Evolutionary conservation across 1,284 basidiomycete genomes (phyloP).

Genomic region (Hypsizygus ulmarius): DNA sequence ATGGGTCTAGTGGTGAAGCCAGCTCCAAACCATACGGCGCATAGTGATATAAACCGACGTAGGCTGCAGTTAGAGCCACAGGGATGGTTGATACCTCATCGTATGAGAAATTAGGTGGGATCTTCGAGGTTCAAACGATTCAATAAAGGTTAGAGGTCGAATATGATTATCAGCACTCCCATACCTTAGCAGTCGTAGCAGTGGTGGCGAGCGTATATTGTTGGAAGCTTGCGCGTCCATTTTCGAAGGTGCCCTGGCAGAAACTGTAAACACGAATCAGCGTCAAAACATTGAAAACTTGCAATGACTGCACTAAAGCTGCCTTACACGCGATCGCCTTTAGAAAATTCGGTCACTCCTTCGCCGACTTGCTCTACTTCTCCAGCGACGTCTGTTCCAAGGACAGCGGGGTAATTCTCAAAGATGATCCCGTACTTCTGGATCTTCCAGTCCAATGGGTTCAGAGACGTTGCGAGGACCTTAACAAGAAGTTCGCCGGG

Average conservation of each 20-base stretch:
- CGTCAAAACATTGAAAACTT: background rate
- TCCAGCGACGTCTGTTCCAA: conserved; percentile 49
- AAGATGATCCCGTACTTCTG: conserved; percentile 26
- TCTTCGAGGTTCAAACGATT: conserved; percentile 18
- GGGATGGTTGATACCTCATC: conserved; percentile 36
- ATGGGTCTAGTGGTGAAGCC: conserved; percentile 25
- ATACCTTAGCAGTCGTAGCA: conserved; percentile 9
- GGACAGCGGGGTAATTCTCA: conserved; percentile 30
- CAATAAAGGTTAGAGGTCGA: too few relatives aligned
- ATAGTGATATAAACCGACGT: conserved; percentile 29
- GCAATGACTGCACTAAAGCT: background rate
- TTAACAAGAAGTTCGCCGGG: conserved; percentile 44
- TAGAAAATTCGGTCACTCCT: conserved; percentile 36
- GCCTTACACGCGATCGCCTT: conserved; percentile 13
- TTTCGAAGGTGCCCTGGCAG: conserved; percentile 7
- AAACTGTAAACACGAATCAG: conserved; percentile 6
- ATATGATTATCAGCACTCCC: too few relatives aligned
- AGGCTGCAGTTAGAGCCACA: conserved; percentile 32
- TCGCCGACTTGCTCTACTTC: conserved; percentile 30
- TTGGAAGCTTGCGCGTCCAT: conserved; percentile 8
- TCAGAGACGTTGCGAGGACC: conserved; percentile 39
- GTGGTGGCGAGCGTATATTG: conserved; percentile 11
- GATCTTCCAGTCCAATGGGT: conserved; percentile 50
- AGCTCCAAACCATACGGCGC: conserved; percentile 24
- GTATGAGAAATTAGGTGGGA: conserved; percentile 35